Conservation (phyloP, 2,329 filamentous ascomycete species). For the Paracorniculantispora psalliotae region DNA sequence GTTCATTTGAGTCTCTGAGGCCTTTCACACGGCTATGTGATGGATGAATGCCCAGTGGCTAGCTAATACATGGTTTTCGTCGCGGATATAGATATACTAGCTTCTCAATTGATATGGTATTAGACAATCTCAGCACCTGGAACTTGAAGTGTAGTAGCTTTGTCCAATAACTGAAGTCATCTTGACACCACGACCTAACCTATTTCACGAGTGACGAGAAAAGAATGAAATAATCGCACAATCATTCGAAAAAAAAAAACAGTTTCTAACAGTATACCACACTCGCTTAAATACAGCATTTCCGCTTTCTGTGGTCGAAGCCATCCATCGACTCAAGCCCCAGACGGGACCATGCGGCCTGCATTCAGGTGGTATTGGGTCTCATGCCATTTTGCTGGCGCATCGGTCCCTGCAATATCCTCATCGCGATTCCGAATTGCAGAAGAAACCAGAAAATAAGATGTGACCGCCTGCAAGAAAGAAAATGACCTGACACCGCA, state of each 20-base stretch:
- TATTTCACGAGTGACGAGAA: not conserved
- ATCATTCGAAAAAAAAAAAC: not conserved
- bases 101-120: too few species aligned
- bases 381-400: conserved; percentile 71
- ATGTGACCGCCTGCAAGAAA: conserved; percentile 61
- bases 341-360: conserved; percentile 45
- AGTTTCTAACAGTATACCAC: not conserved
- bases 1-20: too few species aligned
- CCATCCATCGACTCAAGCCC: too few species aligned
- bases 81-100: too few species aligned
- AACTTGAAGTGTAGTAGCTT: too few species aligned
- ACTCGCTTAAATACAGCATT: not conserved
- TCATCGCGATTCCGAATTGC: conserved; percentile 78
- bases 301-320: not conserved
- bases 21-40: too few species aligned
- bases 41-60: too few species aligned
- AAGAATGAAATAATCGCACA: not conserved
- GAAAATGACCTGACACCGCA: conserved; percentile 65
- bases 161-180: too few species aligned
- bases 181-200: too few species aligned
- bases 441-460: conserved; percentile 63
- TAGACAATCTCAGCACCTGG: too few species aligned
- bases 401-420: conserved; percentile 72
- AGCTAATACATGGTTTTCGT: too few species aligned
- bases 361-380: conserved; percentile 76